Evolutionary conservation across 345 rosid species (phyloP), one percentile per base, ranked within the genome.

Genomic region (Anacardium occidentale): DNA sequence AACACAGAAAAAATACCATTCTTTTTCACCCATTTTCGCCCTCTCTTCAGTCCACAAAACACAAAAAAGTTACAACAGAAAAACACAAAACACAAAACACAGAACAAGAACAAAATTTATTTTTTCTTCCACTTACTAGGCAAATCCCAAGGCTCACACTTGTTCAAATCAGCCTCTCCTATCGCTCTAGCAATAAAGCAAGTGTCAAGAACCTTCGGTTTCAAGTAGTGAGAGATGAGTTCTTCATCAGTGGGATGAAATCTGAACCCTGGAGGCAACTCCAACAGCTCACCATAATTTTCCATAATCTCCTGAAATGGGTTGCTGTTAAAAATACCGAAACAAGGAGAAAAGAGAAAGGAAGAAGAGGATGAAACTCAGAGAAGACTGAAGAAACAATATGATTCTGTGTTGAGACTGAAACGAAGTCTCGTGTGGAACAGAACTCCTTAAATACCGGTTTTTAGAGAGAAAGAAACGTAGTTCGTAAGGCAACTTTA

Each of bases 1-100:
- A 0, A 89, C 86, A 73, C 89, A 91, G 74, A 91, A 91, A 71
- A 91, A 91, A 62, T 91, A 91, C 91, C 91, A 87, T 75, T 88
- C 91, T 17, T 89, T 91, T 50, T 84, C 92, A 22, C 87, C 85
- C 81, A 81, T 81, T 79, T 84, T 84, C 22, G 87, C 87, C 37
- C 62, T 79, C 83, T 81, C 87, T 84, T 40, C 68, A 70, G 18
- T 10, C 14, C 8, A 52, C n/a, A 60, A 57, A 25, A 7, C 67
- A 42, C 51, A 42, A 29, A 9, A 18, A 69, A 29, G 55, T 62
- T 26, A 34, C 51, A 45, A 22, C 44, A 37, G 11, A 5, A 37
- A 37, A 24, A 55, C 51, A 40, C 9, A 58, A 54, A 15, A 32
- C 53, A 2, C 5, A 34, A 45, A 24, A 44, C 12, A 26, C 2